Conservation (phyloP, 73 alveolate genomes). For the Paramecium pentaurelia region DNA sequence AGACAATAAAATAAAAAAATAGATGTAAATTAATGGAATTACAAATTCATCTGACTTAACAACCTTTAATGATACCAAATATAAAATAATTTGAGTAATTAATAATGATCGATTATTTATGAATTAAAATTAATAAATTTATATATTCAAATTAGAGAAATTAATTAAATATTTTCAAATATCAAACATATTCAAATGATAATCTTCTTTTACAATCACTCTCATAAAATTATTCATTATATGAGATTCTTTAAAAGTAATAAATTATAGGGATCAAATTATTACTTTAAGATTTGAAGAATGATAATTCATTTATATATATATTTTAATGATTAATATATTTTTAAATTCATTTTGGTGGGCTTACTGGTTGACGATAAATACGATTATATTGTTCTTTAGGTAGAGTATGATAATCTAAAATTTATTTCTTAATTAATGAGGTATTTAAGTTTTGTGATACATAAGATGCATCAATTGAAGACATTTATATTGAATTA, state of each 20-base stretch:
- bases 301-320: background rate
- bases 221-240: too few species aligned
- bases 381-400: constrained; percentile 13
- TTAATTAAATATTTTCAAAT: too few species aligned
- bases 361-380: background rate
- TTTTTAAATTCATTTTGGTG: background rate
- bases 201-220: too few species aligned
- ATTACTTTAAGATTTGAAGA: background rate
- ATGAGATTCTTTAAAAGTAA: background rate
- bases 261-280: background rate
- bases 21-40: too few species aligned
- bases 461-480: constrained; percentile 19
- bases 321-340: background rate
- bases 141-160: too few species aligned
- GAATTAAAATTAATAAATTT: too few species aligned
- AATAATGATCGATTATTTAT: too few species aligned
- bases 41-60: too few species aligned
- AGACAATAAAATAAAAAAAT: too few species aligned
- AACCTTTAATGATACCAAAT: too few species aligned
- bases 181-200: too few species aligned
- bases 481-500: background rate
- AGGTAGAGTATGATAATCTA: constrained; percentile 35
- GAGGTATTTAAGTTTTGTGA: background rate
- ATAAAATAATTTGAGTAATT: too few species aligned
- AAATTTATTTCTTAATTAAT: constrained; percentile 9